Evolutionary conservation across 2,329 filamentous ascomycete species (phyloP), one percentile per base, ranked within the genome.

Genomic region (Arthrobotrys musiformis): DNA sequence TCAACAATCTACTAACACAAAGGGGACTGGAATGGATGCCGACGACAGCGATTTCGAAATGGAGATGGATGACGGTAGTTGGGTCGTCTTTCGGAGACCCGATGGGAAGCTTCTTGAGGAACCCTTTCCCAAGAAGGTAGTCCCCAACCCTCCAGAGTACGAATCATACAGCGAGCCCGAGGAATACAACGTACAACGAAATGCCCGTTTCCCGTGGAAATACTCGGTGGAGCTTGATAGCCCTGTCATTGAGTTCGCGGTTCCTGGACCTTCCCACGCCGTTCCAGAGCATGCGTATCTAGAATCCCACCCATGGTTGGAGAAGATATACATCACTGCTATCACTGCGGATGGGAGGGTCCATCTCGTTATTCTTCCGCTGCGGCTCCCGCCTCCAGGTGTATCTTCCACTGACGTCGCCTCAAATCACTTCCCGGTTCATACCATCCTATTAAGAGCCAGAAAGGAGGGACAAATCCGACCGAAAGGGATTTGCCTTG

Each of bases 131-230:
- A 35, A n/a, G 6, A 22, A 50, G 35, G 46, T 28, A 1, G 6
- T 50, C 1, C 2, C 17, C 19, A 58, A 58, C 6, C 1, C 54
- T 17, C 22, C 22, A 2, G 58, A 56, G 22, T 66, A 66, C 30
- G 70, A 68, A 63, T 68, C 62, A 7, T 35, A 68, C 40, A 75
- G 63, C 26, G 62, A 75, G 35, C 33, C 70, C 2, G 62, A 75
- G n/a, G 62, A 46, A 22, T 19, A n/a, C 22, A 7, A 28, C n/a
- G 30, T 8, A 22, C 48, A 40, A 35, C 42, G 24, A 6, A 75
- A 75, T 17, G 62, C 46, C 19, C 44, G 70, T 15, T 75, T 75
- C n/a, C 70, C 70, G 5, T 75, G 70, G 62, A 68, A 62, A 19
- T 75, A 68, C 24, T 56, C 48, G 17, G 42, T 75, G 13, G 46